Conservation (phyloP, 202 grass and related monocot genomes). For the Schoenoplectus tabernaemontani region DNA sequence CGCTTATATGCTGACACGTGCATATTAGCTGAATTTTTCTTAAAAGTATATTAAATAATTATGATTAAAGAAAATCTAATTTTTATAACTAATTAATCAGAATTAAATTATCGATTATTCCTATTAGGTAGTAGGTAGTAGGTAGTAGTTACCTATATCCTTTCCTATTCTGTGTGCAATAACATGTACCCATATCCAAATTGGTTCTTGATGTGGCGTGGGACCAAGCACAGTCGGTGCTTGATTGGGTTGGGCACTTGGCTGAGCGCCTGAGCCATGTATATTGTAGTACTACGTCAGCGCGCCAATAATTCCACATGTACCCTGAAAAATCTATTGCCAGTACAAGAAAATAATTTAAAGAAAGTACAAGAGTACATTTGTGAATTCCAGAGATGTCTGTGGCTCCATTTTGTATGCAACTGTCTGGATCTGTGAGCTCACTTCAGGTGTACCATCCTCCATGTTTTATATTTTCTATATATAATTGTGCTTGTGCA, state of each 20-base stretch:
- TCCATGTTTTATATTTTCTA: not conserved
- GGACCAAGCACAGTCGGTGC: not conserved
- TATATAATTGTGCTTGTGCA: not conserved
- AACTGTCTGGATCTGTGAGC: not conserved
- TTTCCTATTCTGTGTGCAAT: not conserved
- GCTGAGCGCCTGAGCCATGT: not conserved
- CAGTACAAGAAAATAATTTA: not conserved
- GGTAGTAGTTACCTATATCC: no score
- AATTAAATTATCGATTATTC: no score
- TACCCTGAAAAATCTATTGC: not conserved
- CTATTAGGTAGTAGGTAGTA: no score
- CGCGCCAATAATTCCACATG: not conserved
- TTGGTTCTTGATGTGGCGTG: not conserved
- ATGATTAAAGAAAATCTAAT: no score
- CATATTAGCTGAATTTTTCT: no score
- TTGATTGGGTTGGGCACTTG: not conserved
- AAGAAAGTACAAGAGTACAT: conserved; percentile 5
- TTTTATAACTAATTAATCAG: no score
- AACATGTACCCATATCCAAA: not conserved
- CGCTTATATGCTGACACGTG: no score
- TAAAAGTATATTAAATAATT: no score
- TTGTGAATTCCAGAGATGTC: not conserved
- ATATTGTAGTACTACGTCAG: conserved; percentile 4
- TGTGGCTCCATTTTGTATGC: not conserved
- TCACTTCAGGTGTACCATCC: not conserved